phyloP scores from a whole-genome alignment of 1,139 yeast species.

The Nadsonia starkeyi-henricii region DNA sequence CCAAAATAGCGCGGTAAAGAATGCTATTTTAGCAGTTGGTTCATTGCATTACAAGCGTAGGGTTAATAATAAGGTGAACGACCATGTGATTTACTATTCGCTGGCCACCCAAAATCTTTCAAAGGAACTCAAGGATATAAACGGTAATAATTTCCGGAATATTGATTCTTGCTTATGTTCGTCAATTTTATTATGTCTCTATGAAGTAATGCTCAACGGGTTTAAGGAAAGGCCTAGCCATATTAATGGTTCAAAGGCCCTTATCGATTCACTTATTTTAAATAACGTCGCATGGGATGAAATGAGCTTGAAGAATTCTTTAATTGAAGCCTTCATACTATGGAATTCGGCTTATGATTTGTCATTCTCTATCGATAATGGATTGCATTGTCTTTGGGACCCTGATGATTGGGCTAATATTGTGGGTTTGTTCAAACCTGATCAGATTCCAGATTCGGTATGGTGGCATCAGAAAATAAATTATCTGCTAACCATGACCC shows the following conservation, averaged over 20 bases:
- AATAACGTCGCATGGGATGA: background rate
- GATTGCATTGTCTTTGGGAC: background rate
- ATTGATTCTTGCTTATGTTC: background rate
- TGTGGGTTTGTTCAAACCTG: background rate
- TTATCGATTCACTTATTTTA: background rate
- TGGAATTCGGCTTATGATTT: background rate
- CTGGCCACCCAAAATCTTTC: background rate
- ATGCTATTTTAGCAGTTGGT: background rate
- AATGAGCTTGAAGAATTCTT: background rate
- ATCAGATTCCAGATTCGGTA: background rate
- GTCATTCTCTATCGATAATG: background rate
- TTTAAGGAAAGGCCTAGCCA: background rate
- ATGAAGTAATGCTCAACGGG: background rate
- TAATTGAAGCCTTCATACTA: background rate
- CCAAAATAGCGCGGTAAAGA: background rate
- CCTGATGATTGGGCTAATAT: background rate
- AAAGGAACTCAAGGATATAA: background rate
- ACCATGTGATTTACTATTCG: background rate
- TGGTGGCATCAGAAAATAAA: background rate
- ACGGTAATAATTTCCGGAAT: background rate
- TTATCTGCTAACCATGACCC: too few relatives aligned
- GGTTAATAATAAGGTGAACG: background rate
- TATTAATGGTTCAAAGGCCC: background rate
- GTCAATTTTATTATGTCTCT: background rate
- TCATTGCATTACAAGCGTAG: background rate